Percentiles rank a stretch among this genome's conserved stretches.
Conservation (phyloP, 139 green algal species). For the Chlamydomonas sphaeroides region DNA sequence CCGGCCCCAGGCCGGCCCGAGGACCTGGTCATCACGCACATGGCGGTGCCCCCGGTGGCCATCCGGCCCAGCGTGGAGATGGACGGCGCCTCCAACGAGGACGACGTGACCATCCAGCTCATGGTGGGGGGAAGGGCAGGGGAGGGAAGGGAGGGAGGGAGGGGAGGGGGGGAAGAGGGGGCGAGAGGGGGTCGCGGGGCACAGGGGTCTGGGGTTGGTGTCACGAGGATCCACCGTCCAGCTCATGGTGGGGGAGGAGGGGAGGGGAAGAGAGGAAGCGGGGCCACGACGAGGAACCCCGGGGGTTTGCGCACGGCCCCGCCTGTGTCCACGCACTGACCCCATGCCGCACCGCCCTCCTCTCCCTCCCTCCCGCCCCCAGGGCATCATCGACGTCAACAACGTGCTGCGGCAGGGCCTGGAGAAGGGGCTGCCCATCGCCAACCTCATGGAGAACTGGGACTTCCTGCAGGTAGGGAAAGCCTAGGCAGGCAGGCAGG, state of each 20-base stretch:
- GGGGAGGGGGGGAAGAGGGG: too few species aligned
- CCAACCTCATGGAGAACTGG: constrained; percentile 95
- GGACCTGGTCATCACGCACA: constrained; percentile 83
- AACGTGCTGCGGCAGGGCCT: constrained; percentile 82
- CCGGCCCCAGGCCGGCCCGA: constrained; percentile 73
- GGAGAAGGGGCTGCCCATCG: constrained; percentile 80
- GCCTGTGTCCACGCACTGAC: too few species aligned
- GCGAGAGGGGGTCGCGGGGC: background rate
- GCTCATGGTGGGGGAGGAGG: too few species aligned
- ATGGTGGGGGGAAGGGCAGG: constrained; percentile 62
- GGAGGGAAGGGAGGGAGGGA: background rate
- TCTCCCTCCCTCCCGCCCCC: background rate
- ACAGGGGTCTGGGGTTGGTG: too few species aligned
- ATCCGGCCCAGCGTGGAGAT: constrained; percentile 98
- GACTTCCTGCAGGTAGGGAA: constrained; percentile 90
- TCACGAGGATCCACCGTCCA: too few species aligned
- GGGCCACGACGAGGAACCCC: too few species aligned
- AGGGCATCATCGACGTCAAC: constrained; percentile 92
- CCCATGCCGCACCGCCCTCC: too few species aligned
- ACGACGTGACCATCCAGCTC: constrained; percentile 99
- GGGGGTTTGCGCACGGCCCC: too few species aligned
- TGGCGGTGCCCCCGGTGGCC: constrained; percentile 95
- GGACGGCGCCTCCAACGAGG: constrained; percentile 97
- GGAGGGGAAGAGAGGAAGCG: too few species aligned
- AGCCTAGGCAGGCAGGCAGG: too few species aligned